phyloP scores from a whole-genome alignment of 352 stramenopile genomes.

The Phytophthora hibernalis region DNA sequence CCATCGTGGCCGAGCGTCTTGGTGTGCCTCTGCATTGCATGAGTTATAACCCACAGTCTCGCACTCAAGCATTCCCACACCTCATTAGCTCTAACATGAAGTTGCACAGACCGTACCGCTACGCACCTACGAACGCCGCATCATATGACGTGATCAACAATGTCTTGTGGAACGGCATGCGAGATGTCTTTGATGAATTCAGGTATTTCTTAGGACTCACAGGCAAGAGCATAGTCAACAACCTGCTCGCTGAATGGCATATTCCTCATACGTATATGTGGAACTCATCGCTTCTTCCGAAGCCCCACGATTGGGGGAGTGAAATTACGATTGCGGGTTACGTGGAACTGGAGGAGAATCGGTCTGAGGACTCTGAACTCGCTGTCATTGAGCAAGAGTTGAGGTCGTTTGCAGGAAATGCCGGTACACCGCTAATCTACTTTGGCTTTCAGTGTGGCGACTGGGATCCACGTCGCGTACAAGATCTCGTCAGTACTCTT shows the following conservation, averaged over 20 bases:
- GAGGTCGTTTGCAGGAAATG: slow-evolving; percentile 13
- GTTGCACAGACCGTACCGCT: slow-evolving; percentile 53
- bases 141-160: slow-evolving; percentile 64
- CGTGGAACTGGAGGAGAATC: slow-evolving; percentile 44
- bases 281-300: slow-evolving; percentile 62
- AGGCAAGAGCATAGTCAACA: slow-evolving; percentile 42
- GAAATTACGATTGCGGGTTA: slow-evolving; percentile 69
- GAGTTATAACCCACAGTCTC: slow-evolving; percentile 54
- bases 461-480: slow-evolving; percentile 46
- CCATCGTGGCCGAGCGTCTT: slow-evolving; percentile 69
- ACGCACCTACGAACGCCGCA: slow-evolving; percentile 50
- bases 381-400: slow-evolving; percentile 39
- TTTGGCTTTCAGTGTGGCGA: slow-evolving; percentile 60
- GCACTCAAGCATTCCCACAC: slow-evolving; percentile 68
- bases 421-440: slow-evolving; percentile 51
- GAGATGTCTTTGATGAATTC: slow-evolving; percentile 64
- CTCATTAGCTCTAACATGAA: slow-evolving; percentile 56
- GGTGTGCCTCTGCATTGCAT: slow-evolving; percentile 80
- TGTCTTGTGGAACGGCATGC: slow-evolving; percentile 57
- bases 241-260: slow-evolving; percentile 54
- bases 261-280: slow-evolving; percentile 83
- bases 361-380: slow-evolving; percentile 21
- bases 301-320: slow-evolving; percentile 65
- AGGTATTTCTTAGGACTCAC: slow-evolving; percentile 60
- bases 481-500: slow-evolving; percentile 53